Conservation (phyloP, 164 flowering plant species). For the Kingdonia uniflora region DNA sequence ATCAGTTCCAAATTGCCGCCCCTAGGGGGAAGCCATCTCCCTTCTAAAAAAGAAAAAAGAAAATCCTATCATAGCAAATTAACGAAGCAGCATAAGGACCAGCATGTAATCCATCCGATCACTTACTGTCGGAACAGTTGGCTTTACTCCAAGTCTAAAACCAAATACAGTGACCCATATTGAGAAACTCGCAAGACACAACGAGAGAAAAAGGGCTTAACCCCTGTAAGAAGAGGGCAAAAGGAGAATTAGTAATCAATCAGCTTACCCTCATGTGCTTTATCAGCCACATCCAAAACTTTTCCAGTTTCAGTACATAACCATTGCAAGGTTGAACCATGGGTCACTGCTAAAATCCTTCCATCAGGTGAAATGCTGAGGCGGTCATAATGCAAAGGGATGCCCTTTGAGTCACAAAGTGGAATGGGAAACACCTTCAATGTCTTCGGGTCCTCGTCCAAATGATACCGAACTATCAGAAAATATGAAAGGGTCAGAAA, state of each 20-base stretch:
- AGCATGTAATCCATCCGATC: too few species aligned
- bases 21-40: too few species aligned
- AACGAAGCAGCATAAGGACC: too few species aligned
- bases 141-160: too few species aligned
- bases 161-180: too few species aligned
- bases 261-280: conserved; percentile 82
- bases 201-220: too few species aligned
- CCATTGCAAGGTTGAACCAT: conserved; percentile 85
- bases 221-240: too few species aligned
- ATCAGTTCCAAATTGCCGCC: too few species aligned
- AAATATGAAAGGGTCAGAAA: conserved; percentile 3
- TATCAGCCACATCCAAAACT: conserved; percentile 81
- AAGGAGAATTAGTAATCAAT: neutral
- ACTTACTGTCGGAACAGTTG: too few species aligned
- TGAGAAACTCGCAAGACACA: too few species aligned
- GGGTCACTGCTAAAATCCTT: conserved; percentile 70
- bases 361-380: conserved; percentile 88
- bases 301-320: conserved; percentile 67
- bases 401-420: conserved; percentile 60
- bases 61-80: too few species aligned
- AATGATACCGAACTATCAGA: conserved; percentile 81
- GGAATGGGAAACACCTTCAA: conserved; percentile 90
- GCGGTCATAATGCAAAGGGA: conserved; percentile 69
- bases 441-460: conserved; percentile 94
- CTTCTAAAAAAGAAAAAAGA: too few species aligned